Conservation (phyloP, 139 green algal species). For the Chlorella sp. region DNA sequence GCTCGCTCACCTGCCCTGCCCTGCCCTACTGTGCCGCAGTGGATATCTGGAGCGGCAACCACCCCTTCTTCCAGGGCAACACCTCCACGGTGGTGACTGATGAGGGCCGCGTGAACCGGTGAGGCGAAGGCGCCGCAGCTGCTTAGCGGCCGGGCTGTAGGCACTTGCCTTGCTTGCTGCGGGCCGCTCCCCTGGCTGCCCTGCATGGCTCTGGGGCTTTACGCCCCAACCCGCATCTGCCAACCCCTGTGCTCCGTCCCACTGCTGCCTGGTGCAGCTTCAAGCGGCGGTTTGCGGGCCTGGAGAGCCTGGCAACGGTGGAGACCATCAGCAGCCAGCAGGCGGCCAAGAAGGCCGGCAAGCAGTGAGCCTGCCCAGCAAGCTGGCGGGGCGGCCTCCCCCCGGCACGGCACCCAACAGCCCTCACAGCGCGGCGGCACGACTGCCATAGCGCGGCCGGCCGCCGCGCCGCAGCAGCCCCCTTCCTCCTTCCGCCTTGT, state of each 20-base stretch:
- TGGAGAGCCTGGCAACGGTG: slow-evolving; percentile 54
- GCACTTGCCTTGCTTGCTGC: not conserved
- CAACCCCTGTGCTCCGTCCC: not conserved
- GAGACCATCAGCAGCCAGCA: slow-evolving; percentile 38
- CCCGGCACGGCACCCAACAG: too few species aligned
- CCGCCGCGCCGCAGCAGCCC: too few species aligned
- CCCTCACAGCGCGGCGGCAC: too few species aligned
- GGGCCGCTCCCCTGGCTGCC: not conserved
- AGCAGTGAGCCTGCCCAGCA: not conserved
- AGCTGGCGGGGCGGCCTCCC: too few species aligned
- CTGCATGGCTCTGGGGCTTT: too few species aligned
- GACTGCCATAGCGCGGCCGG: too few species aligned
- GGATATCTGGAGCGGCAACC: slow-evolving; percentile 97
- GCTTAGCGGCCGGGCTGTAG: too few species aligned
- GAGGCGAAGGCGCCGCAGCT: too few species aligned
- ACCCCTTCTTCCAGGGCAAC: slow-evolving; percentile 92
- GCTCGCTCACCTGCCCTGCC: not conserved
- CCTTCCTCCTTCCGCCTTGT: too few species aligned
- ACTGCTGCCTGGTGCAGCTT: slow-evolving; percentile 63
- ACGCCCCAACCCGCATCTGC: too few species aligned
- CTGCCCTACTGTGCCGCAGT: slow-evolving; percentile 70
- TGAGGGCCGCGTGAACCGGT: slow-evolving; percentile 85
- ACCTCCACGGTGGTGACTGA: slow-evolving; percentile 74
- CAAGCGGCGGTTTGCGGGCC: slow-evolving; percentile 77
- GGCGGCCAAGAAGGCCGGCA: slow-evolving; percentile 25